Percentiles rank a stretch among this genome's conserved stretches.
phyloP scores from a whole-genome alignment of 2,329 filamentous ascomycete species.

The Amauroascus niger region DNA sequence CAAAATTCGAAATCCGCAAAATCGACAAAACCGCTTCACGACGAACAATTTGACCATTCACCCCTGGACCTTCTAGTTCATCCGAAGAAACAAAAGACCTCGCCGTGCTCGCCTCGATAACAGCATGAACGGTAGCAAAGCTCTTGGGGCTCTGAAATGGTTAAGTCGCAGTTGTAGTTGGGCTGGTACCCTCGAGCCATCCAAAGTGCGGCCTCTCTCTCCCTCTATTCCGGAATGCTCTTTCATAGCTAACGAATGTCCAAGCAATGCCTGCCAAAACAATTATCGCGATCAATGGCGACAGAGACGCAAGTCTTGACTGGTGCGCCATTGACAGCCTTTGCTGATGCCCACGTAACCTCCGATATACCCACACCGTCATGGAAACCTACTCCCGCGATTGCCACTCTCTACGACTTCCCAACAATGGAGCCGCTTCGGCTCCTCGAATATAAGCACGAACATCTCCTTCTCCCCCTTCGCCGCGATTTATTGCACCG shows the following conservation, averaged over 20 bases:
- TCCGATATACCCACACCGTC: slow-evolving; percentile 19
- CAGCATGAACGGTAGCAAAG: slow-evolving; percentile 31
- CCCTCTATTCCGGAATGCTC: not conserved
- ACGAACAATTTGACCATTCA: not conserved
- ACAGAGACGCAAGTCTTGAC: slow-evolving; percentile 36
- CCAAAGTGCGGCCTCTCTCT: slow-evolving; percentile 25
- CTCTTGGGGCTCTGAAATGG: slow-evolving; percentile 31
- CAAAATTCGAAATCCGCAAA: slow-evolving; percentile 16
- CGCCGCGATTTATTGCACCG: slow-evolving; percentile 87
- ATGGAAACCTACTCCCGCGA: slow-evolving; percentile 50
- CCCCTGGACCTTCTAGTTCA: not conserved
- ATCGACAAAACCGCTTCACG: slow-evolving; percentile 9
- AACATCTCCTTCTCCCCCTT: slow-evolving; percentile 77
- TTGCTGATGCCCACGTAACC: slow-evolving; percentile 13
- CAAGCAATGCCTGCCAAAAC: slow-evolving; percentile 17
- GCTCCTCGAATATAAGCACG: slow-evolving; percentile 66
- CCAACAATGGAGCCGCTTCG: slow-evolving; percentile 74
- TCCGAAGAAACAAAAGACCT: not conserved
- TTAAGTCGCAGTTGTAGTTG: slow-evolving; percentile 31
- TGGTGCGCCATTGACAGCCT: slow-evolving; percentile 22
- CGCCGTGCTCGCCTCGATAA: not conserved
- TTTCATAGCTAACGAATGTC: slow-evolving; percentile 6
- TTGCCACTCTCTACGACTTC: slow-evolving; percentile 81
- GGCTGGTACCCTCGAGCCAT: slow-evolving; percentile 24
- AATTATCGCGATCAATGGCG: slow-evolving; percentile 35